Percentiles rank a stretch among this genome's conserved stretches.
These are phyloP conservation scores for Candida neerlandica DNA, from an alignment of 1,139 yeast species.

Conservation along the genomic window DNA sequence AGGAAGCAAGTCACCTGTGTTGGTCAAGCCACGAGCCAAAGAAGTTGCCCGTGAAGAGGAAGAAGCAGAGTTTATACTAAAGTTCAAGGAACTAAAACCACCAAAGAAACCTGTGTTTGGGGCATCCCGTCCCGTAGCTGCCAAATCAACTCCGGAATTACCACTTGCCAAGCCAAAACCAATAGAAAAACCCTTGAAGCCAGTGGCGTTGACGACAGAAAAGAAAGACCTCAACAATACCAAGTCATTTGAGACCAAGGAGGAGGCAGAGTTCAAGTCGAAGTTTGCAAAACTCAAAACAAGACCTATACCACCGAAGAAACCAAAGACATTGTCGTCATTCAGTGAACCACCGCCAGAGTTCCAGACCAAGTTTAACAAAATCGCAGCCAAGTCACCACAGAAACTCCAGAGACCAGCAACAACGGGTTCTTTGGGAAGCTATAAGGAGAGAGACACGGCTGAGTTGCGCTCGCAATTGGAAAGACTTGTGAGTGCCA, in stretches of 20 bases:
- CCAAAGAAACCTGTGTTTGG: slow-evolving; percentile 13
- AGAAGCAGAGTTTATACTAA: neutral
- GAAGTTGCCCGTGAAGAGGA: neutral
- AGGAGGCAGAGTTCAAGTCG: slow-evolving; percentile 9
- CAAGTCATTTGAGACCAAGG: slow-evolving; percentile 4
- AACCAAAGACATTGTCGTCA: slow-evolving; percentile 3
- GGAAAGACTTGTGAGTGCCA: slow-evolving; percentile 17
- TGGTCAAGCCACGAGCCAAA: neutral
- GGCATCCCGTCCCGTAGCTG: no score
- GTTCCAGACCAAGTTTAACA: slow-evolving; percentile 16
- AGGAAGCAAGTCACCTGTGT: neutral
- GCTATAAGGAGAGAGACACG: slow-evolving; percentile 27
- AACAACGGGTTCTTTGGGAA: slow-evolving; percentile 18
- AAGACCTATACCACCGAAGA: slow-evolving; percentile 5
- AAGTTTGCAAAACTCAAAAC: slow-evolving; percentile 10
- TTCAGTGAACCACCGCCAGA: slow-evolving; percentile 12
- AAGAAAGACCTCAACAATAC: neutral
- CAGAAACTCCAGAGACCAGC: slow-evolving; percentile 14
- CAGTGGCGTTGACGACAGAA: neutral
- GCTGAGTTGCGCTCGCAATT: slow-evolving; percentile 27
- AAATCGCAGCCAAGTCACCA: slow-evolving; percentile 12
- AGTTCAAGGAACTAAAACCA: neutral
- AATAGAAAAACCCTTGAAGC: slow-evolving; percentile 3
- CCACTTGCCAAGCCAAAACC: slow-evolving; percentile 2
- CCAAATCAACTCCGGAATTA: slow-evolving; percentile 9